Evolutionary conservation across 1,284 basidiomycete species (phyloP).

Genomic region (Trametes versicolor): DNA sequence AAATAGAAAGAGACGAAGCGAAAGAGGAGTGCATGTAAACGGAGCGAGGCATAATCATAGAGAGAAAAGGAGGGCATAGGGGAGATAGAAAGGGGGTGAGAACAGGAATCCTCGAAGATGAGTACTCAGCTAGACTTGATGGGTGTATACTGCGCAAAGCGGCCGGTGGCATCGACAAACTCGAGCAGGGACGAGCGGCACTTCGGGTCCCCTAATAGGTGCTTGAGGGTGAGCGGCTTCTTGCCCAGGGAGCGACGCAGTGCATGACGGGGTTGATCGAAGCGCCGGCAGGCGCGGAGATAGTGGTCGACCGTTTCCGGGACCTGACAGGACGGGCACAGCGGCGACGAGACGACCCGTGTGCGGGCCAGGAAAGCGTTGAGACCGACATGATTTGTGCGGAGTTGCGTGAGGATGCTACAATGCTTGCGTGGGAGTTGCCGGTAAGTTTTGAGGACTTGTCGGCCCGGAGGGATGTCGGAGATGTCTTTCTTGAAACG

Average conservation of each 20-base stretch:
- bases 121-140: conserved; percentile 2
- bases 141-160: background rate
- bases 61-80: background rate
- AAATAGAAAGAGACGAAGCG: background rate
- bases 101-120: background rate
- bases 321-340: conserved; percentile 3
- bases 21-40: background rate
- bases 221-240: background rate
- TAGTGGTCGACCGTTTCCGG: conserved; percentile 18
- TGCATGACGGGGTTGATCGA: conserved; percentile 5
- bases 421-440: conserved; percentile 3
- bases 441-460: conserved; percentile 7
- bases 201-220: conserved; percentile 1
- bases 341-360: background rate
- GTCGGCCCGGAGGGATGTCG: background rate
- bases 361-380: conserved; percentile 13
- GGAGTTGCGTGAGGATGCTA: conserved; percentile 14
- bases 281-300: conserved; percentile 12
- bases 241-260: conserved; percentile 8
- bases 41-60: background rate
- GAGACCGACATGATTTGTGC: conserved; percentile 7
- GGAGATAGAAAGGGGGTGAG: background rate
- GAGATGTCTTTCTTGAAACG: background rate
- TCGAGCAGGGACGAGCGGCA: conserved; percentile 5
- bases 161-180: conserved; percentile 4